A percentile compares a stretch with the other conserved stretches of the same genome.
Evolutionary conservation across 345 rosid genomes (phyloP).

Genomic region (Ailanthus altissimus): DNA sequence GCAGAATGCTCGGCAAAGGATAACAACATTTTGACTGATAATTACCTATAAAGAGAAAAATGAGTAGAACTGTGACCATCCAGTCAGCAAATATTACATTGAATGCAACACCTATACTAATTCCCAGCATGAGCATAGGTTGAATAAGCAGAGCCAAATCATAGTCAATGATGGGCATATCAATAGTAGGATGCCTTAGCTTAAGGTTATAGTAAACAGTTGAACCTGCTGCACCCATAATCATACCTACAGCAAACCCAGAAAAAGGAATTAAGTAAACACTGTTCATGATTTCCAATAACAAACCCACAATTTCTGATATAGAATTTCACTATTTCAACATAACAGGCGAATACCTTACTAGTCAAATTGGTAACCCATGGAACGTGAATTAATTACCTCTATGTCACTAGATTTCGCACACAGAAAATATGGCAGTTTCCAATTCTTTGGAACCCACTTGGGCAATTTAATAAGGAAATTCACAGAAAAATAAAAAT

Average conservation of each 20-base stretch:
- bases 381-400: no score
- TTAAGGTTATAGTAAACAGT: constrained; percentile 79
- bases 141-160: constrained; percentile 80
- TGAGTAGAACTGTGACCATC: constrained; percentile 83
- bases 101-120: constrained; percentile 76
- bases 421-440: neutral
- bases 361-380: neutral
- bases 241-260: constrained; percentile 60
- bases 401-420: neutral
- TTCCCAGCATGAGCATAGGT: constrained; percentile 86
- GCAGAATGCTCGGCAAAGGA: neutral
- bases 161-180: constrained; percentile 79
- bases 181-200: constrained; percentile 74
- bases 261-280: neutral
- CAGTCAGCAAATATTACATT: constrained; percentile 79
- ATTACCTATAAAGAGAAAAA: constrained; percentile 75
- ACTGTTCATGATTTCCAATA: neutral
- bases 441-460: neutral
- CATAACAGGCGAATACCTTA: neutral
- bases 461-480: neutral
- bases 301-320: neutral
- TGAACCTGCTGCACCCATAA: constrained; percentile 80
- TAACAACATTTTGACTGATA: constrained; percentile 5
- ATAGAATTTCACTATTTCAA: neutral
- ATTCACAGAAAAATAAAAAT: neutral